Conservation (phyloP, 2,329 filamentous ascomycete species). For the Neonectria punicea region DNA sequence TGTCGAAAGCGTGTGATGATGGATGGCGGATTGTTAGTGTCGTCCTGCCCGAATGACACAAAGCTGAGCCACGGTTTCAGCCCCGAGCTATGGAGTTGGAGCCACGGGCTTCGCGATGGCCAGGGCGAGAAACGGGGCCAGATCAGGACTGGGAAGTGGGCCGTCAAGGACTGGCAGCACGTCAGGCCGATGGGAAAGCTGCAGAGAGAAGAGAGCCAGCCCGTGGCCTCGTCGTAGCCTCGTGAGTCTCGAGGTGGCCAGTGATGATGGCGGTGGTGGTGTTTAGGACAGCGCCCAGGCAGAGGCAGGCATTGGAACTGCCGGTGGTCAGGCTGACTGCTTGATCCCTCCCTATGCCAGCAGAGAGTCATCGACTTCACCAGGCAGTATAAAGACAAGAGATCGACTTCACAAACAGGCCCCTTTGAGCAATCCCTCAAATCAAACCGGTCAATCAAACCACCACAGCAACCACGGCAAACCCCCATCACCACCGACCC, state of each 20-base stretch:
- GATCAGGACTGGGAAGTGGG: conserved; percentile 32
- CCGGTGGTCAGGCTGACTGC: conserved; percentile 4
- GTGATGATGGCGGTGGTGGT: background rate
- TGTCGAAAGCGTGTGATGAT: conserved; percentile 9
- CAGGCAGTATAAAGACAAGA: conserved; percentile 5
- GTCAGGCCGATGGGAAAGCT: conserved; percentile 33
- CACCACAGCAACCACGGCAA: conserved; percentile 27
- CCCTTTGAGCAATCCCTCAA: conserved; percentile 21
- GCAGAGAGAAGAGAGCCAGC: conserved; percentile 11
- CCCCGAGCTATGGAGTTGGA: conserved; percentile 34
- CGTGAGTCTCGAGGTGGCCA: background rate
- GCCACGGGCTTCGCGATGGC: conserved; percentile 24
- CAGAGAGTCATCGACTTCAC: background rate
- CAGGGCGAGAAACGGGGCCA: conserved; percentile 17
- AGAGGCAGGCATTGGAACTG: conserved; percentile 16
- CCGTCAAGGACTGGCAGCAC: conserved; percentile 33
- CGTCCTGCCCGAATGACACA: conserved; percentile 34
- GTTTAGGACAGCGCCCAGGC: conserved; percentile 1
- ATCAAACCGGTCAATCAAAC: conserved; percentile 33
- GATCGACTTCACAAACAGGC: background rate
- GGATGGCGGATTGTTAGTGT: conserved; percentile 20
- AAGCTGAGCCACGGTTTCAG: conserved; percentile 43
- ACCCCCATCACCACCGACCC: conserved; percentile 25
- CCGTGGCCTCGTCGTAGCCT: background rate
- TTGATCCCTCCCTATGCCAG: background rate